Evolutionary conservation across 2,329 filamentous ascomycete genomes (phyloP), one percentile per base, ranked within the genome.

Genomic region (Pseudocercospora macadamiae): DNA sequence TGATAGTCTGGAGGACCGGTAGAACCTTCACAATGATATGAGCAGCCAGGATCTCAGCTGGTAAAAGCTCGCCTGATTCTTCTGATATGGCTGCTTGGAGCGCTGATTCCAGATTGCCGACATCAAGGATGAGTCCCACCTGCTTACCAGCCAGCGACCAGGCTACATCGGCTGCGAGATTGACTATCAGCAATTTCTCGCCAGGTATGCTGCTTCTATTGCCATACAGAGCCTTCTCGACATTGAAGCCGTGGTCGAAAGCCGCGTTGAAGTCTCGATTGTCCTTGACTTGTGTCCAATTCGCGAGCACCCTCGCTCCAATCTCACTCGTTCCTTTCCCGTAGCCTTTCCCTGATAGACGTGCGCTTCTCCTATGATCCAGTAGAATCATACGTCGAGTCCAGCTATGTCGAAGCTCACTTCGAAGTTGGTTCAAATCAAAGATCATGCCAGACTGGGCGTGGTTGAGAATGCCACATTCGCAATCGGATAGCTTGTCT

Each of bases 381-480:
- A 75, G 68, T 18, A 70, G 55, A 10, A 67, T 64, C 49, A 73
- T 66, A 12, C 73, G 64, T 23, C 71, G 59, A 10, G 69, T 64
- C 23, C 71, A 54, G 57, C 71, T 73, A 28, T 53, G 55, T 6
- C 68, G 64, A 9, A 75, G 66, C 8, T 62, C 63, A 16, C 65
- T 51, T 14, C 73, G 62, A 12, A 74, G 60, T n/a, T 67, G 64
- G 21, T 74, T 70, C 18, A 75, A 59, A 23, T 75, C 73, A 37
- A 74, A 68, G 37, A 75, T 60, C 65, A 74, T 71, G 37, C 73
- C 72, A 12, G 68, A 73, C 55, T 74, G 71, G 8, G 65, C 65
- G 36, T 69, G 64, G 21, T 64, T 61, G 14, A 75, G 64, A 8
- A 71, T 66, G 18, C 63, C 62, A 2, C 66, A 63, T 49, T 72